phyloP scores from a whole-genome alignment of 1,284 basidiomycete genomes.

The Heterobasidion annosum region DNA sequence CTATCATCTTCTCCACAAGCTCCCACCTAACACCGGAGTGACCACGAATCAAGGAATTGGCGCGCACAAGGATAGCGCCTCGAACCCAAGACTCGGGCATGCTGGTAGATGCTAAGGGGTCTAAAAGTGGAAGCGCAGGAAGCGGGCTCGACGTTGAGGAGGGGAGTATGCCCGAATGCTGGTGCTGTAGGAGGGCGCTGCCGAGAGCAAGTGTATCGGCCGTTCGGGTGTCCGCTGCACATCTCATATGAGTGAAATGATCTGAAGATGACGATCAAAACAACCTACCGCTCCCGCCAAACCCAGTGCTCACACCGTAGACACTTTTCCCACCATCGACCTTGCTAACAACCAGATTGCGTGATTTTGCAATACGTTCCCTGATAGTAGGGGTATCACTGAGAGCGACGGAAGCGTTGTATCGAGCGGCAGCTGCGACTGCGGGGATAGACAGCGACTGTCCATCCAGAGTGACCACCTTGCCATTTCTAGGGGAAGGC shows the following conservation, averaged over 20 bases:
- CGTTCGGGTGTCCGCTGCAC: slow-evolving; percentile 59
- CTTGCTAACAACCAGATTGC: slow-evolving; percentile 55
- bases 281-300: slow-evolving; percentile 62
- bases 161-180: slow-evolving; percentile 63
- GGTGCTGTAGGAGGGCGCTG: slow-evolving; percentile 72
- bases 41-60: slow-evolving; percentile 83
- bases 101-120: slow-evolving; percentile 56
- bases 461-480: slow-evolving; percentile 58
- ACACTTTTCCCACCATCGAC: slow-evolving; percentile 61
- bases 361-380: slow-evolving; percentile 46
- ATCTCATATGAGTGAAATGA: slow-evolving; percentile 19
- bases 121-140: slow-evolving; percentile 50
- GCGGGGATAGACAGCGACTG: slow-evolving; percentile 64
- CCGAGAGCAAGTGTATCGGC: slow-evolving; percentile 61
- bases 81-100: slow-evolving; percentile 93
- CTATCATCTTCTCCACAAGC: slow-evolving; percentile 72
- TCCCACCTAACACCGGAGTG: slow-evolving; percentile 82
- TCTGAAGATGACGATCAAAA: neutral
- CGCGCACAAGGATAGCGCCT: slow-evolving; percentile 78
- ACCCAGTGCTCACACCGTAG: slow-evolving; percentile 79
- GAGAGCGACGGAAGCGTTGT: slow-evolving; percentile 43
- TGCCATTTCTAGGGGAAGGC: slow-evolving; percentile 37
- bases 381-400: slow-evolving; percentile 37
- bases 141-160: slow-evolving; percentile 33
- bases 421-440: slow-evolving; percentile 64